Base-by-base conservation (phyloP, 2,329 filamentous ascomycete species). In the Alternaria sp. region DNA sequence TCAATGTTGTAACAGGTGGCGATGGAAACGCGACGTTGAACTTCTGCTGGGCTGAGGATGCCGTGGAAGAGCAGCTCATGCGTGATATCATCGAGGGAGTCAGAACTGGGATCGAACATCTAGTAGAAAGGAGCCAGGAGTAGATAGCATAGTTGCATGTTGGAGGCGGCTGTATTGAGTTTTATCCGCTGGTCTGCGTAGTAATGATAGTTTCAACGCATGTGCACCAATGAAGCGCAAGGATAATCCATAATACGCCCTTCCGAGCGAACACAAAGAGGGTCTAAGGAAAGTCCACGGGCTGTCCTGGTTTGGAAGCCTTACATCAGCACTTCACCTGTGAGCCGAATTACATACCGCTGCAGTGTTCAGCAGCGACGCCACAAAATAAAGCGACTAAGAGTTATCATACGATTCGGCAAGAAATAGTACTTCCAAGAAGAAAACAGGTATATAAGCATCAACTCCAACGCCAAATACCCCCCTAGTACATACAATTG, bases 1-100 rank as follows among this genome's bases (percentile, higher is more conserved):
- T 83, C 7, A 83, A 79, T 44, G 76, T 77, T 56, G 74, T 81
- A 13, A 83, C 82, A 1, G 84, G 84, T 13, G 77, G 76, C 5
- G 82, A 85, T 74, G 81, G 81, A 1, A 81, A 80, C 64, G 71
- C 83, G 65, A 72, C 75, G 9, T 28, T 84, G 19, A 76, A 73
- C 2, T 79, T 83, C 62, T 76, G 72, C 25, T 85, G 83, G 83
- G 75, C 78, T 61, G 73, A 80, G 13, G 77, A 74, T 4, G 73
- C 79, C 59, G 73, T 81, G 17, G 77, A 78, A 28, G 65, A 62
- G 6, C 59, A 60, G 17, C 56, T 73, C 30, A 60, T 77, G 70
- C 73, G 28, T 65, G 57, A 50, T n/a, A 62, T 74, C 6, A 59
- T 73, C 15, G 51, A 66, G 5, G 57, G 40, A 17, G 32, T 75